Percentiles rank a stretch among this genome's conserved stretches.
These are phyloP conservation scores for Scedosporium boydii DNA, from an alignment of 2,329 filamentous ascomycete genomes.

Conservation along the genomic window DNA sequence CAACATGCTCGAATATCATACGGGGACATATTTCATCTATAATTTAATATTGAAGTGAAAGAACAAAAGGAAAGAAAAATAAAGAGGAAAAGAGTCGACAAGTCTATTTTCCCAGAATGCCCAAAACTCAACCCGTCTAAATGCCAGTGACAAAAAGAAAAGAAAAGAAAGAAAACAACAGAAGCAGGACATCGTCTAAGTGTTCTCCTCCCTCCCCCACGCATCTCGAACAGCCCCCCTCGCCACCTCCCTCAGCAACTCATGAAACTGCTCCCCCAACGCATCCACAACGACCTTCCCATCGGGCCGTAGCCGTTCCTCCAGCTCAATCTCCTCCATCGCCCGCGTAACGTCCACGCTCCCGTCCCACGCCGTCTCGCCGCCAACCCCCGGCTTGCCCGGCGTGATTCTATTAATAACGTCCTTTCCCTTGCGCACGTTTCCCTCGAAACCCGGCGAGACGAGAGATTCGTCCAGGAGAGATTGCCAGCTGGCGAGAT, in stretches of 20 bases:
- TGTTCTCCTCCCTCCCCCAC: neutral
- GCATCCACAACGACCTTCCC: slow-evolving; percentile 1
- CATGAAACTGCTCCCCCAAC: slow-evolving; percentile 1
- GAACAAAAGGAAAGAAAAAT: too few relatives aligned
- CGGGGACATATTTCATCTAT: neutral
- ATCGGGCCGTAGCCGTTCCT: neutral
- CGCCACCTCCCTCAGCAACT: slow-evolving; percentile 2
- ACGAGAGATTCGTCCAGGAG: slow-evolving; percentile 61
- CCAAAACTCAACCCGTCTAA: neutral
- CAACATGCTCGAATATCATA: neutral
- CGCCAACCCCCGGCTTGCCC: slow-evolving; percentile 13
- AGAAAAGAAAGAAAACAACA: too few relatives aligned
- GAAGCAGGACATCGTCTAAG: neutral
- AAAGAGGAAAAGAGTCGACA: neutral
- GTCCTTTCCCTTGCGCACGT: neutral
- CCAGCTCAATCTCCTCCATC: slow-evolving; percentile 2
- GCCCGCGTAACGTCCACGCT: neutral
- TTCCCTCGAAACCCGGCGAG: slow-evolving; percentile 37
- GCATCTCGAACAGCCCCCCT: neutral
- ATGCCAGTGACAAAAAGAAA: neutral
- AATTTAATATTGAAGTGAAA: neutral
- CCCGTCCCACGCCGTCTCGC: slow-evolving; percentile 11
- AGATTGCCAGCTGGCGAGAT: slow-evolving; percentile 62
- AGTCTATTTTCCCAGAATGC: neutral
- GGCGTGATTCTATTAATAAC: slow-evolving; percentile 7